Base-by-base conservation (phyloP, 768 basidiomycete species). In the Cyathus striatus region DNA sequence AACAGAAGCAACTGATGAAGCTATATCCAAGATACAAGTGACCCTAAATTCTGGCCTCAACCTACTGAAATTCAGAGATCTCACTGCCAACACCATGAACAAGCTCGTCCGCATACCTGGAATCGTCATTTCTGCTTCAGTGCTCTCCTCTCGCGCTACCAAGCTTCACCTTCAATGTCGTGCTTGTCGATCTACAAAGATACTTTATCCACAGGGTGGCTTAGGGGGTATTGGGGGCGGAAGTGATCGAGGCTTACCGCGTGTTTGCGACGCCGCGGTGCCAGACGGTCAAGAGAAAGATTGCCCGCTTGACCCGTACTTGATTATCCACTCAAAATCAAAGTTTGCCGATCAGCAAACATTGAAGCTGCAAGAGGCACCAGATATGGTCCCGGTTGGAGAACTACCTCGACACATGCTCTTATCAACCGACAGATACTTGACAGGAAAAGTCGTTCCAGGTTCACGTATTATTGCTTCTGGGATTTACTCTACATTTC, bases 351-450 rank as follows among this genome's bases (percentile, higher is more conserved):
- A 99, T 58, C 93, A 96, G 52, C 96, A 99, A 64, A 88, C 81
- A 9, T 75, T 99, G 53, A 99, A 99, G 61, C 77, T 99, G 10
- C 96, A 99, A 63, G 96, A 99, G 63, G 94, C 95, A 14, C 96
- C 96, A 0, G 96, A 99, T 61, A 96, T 97, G 91, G 96, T 99
- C 1, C 96, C 96, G 0, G 94, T 98, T 20, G 96, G 96, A 74
- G 96, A 99, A 58, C 71, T 99, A 32, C 96, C 96, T 6, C 69
- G 94, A 38, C 96, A 98, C 59, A 92, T 99, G 76, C 75, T 95
- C 40, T 70, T 99, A 20, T 94, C 90, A 22, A 82, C 81, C 4
- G 96, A 99, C 61, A 73, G 95, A 61, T 84, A 92, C 56, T 71
- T 98, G 42, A 91, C 94, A 0, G 92, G 90, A 0, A 84, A 84